Percentiles rank a stretch among this genome's conserved stretches.
These are phyloP conservation scores for Helotiales sp. DNA, from an alignment of 2,329 filamentous ascomycete genomes.

Conservation along the genomic window DNA sequence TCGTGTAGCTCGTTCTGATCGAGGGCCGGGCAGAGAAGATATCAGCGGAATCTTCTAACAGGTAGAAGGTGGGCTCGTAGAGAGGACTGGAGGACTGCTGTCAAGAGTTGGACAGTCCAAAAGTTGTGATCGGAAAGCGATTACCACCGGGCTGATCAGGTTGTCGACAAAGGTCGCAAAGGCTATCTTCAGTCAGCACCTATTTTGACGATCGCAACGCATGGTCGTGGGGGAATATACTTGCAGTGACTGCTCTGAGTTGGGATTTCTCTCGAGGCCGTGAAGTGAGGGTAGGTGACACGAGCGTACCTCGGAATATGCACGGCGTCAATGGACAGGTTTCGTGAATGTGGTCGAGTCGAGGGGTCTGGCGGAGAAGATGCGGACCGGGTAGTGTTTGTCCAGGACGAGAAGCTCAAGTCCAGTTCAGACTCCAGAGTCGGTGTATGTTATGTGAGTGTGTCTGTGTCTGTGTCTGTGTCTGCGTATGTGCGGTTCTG, in stretches of 20 bases:
- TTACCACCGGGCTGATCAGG: not conserved
- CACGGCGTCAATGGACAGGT: slow-evolving; percentile 11
- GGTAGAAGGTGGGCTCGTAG: not conserved
- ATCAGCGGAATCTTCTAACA: not conserved
- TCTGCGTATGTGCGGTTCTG: too few species aligned
- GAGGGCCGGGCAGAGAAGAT: not conserved
- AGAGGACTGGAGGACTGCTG: not conserved
- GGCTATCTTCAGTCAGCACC: slow-evolving; percentile 7
- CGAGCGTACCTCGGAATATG: slow-evolving; percentile 23
- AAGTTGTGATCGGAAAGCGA: not conserved
- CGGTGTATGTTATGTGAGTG: too few species aligned
- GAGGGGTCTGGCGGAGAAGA: not conserved
- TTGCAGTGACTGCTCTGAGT: not conserved
- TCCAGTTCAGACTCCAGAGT: too few species aligned
- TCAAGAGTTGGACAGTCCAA: not conserved
- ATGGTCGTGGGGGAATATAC: not conserved
- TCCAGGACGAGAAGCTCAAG: too few species aligned
- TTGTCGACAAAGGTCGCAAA: slow-evolving; percentile 2
- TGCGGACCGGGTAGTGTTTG: not conserved
- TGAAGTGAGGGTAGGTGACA: slow-evolving; percentile 18
- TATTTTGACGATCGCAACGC: not conserved
- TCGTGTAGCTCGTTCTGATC: not conserved
- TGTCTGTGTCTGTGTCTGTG: too few species aligned
- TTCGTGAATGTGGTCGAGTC: not conserved
- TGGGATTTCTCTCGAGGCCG: not conserved